These are phyloP conservation scores for Fusarium sp. DNA, from an alignment of 2,329 filamentous ascomycete species.

Conservation along the genomic window DNA sequence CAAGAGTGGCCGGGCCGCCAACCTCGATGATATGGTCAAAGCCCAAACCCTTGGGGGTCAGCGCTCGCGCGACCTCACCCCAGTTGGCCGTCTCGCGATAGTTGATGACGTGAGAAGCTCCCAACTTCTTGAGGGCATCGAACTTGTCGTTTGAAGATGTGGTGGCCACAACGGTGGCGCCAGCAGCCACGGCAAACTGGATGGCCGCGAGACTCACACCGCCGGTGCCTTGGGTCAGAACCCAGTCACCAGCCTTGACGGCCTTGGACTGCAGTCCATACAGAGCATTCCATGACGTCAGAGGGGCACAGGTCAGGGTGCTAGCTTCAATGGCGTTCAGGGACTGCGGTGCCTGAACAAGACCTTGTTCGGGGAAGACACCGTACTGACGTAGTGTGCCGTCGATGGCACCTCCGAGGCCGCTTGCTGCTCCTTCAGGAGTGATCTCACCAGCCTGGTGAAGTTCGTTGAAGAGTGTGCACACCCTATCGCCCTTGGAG, in stretches of 20 bases:
- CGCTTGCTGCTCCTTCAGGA: background rate
- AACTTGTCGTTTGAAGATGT: slow-evolving; percentile 54
- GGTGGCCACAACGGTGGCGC: slow-evolving; percentile 56
- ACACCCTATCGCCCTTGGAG: background rate
- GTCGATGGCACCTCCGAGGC: slow-evolving; percentile 43
- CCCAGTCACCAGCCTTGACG: slow-evolving; percentile 49
- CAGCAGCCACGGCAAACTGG: slow-evolving; percentile 55
- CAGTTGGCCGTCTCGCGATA: slow-evolving; percentile 55
- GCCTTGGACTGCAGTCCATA: slow-evolving; percentile 57
- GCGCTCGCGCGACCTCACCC: slow-evolving; percentile 51
- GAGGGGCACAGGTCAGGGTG: slow-evolving; percentile 63
- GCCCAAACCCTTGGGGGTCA: slow-evolving; percentile 51
- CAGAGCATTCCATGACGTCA: slow-evolving; percentile 70
- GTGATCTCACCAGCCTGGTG: background rate
- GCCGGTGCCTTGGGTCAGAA: slow-evolving; percentile 57
- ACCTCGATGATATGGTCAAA: slow-evolving; percentile 60
- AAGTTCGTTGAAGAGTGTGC: background rate
- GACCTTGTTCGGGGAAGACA: slow-evolving; percentile 60
- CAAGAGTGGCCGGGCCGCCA: slow-evolving; percentile 53
- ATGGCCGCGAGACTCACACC: slow-evolving; percentile 56
- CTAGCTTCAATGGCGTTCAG: slow-evolving; percentile 60
- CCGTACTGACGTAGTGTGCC: slow-evolving; percentile 49
- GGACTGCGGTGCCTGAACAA: slow-evolving; percentile 68
- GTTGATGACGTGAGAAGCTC: slow-evolving; percentile 58
- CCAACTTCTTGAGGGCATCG: slow-evolving; percentile 51